These are phyloP conservation scores for Lichtheimia ornata DNA, from an alignment of 371 early-diverging fungal species.

Conservation along the genomic window DNA sequence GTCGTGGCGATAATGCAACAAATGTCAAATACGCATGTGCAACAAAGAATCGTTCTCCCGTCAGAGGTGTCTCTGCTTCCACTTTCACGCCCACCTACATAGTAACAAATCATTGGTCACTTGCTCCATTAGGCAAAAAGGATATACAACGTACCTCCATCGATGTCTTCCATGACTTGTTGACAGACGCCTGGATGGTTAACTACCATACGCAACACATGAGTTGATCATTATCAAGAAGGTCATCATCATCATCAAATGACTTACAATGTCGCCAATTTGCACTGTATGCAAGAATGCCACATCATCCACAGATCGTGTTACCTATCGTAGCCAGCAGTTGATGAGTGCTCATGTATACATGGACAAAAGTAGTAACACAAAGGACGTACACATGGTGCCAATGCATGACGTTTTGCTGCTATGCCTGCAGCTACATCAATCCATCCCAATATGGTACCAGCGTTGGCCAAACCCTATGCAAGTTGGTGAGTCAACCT, in stretches of 20 bases:
- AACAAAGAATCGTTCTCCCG: slow-evolving; percentile 63
- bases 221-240: background rate
- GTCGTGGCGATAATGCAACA: slow-evolving; percentile 60
- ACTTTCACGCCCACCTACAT: slow-evolving; percentile 70
- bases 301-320: slow-evolving; percentile 68
- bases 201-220: slow-evolving; percentile 22
- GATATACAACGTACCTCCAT: slow-evolving; percentile 57
- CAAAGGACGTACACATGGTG: slow-evolving; percentile 46
- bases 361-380: background rate
- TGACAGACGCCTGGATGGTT: slow-evolving; percentile 68
- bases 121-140: too few species aligned
- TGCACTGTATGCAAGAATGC: slow-evolving; percentile 71
- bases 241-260: background rate
- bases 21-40: slow-evolving; percentile 78
- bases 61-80: slow-evolving; percentile 66
- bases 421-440: slow-evolving; percentile 76
- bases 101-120: background rate
- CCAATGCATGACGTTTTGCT: slow-evolving; percentile 65
- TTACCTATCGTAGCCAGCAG: slow-evolving; percentile 43
- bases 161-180: slow-evolving; percentile 73
- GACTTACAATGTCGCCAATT: slow-evolving; percentile 62
- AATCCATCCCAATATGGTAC: slow-evolving; percentile 70
- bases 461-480: slow-evolving; percentile 59
- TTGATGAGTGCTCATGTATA: background rate
- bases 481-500: background rate